Evolutionary conservation across 768 basidiomycete genomes (phyloP).

Genomic region (Tephrocybe sp.): DNA sequence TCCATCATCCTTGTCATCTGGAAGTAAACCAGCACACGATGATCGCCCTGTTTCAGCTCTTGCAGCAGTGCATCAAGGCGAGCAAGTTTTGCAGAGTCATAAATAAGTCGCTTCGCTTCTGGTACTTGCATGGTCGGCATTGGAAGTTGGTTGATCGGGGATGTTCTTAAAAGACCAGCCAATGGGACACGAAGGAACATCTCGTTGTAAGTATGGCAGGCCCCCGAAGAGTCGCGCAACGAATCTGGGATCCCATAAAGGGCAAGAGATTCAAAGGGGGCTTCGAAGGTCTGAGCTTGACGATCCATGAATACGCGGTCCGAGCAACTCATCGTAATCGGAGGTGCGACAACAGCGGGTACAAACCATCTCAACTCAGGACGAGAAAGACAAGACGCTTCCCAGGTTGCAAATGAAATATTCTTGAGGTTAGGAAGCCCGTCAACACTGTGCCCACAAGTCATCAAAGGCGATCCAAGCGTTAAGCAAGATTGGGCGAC

Average conservation of each 20-base stretch:
- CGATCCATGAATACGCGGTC: conserved; percentile 79
- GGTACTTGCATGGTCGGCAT: conserved; percentile 87
- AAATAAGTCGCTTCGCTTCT: conserved; percentile 90
- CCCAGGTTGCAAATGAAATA: conserved; percentile 65
- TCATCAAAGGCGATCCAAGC: conserved; percentile 21
- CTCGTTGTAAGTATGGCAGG: conserved; percentile 43
- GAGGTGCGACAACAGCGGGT: conserved; percentile 83
- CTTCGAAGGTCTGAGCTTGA: conserved; percentile 57
- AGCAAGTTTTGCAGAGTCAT: conserved; percentile 95
- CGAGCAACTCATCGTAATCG: conserved; percentile 68
- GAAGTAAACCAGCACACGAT: conserved; percentile 95
- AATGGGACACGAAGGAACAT: conserved; percentile 61
- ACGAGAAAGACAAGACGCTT: conserved; percentile 77
- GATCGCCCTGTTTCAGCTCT: conserved; percentile 89
- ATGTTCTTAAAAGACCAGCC: conserved; percentile 62
- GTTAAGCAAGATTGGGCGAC: conserved; percentile 34
- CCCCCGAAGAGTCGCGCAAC: conserved; percentile 54
- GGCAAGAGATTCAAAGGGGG: conserved; percentile 70
- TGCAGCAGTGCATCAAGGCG: conserved; percentile 86
- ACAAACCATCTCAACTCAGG: conserved; percentile 81
- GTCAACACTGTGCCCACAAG: conserved; percentile 31
- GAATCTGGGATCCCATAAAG: conserved; percentile 81
- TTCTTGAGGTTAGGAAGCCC: conserved; percentile 52
- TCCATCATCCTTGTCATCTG: conserved; percentile 99
- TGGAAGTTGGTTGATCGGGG: conserved; percentile 74